Conservation (phyloP, 805 yeast species). For the Lipomyces yamadae region DNA sequence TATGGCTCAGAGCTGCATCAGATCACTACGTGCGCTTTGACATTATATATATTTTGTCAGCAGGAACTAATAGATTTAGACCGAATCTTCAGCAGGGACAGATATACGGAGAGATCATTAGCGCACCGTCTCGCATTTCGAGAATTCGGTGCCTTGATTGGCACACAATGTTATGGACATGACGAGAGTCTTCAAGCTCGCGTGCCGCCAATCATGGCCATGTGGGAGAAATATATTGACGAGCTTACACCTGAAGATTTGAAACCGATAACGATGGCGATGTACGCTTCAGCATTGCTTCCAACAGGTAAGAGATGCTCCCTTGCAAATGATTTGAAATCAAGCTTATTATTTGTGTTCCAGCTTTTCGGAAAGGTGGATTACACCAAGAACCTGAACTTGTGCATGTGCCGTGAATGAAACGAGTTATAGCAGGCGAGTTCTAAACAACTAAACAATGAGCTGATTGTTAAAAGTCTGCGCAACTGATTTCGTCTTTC, state of each 20-base stretch:
- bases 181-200: conserved; percentile 4
- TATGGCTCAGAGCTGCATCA: conserved; percentile 16
- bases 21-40: conserved; percentile 11
- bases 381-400: not conserved
- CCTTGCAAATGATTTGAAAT: not conserved
- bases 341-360: conserved; percentile 3
- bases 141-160: conserved; percentile 16
- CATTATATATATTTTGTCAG: not conserved
- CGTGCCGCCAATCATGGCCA: conserved; percentile 7
- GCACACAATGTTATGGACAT: conserved; percentile 13
- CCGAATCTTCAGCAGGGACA: conserved; percentile 13
- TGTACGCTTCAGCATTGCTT: conserved; percentile 16
- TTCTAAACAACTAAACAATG: too few relatives aligned
- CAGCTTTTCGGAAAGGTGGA: conserved; percentile 12
- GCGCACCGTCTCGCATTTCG: conserved; percentile 12
- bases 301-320: conserved; percentile 13
- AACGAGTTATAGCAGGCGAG: too few relatives aligned
- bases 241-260: conserved; percentile 11
- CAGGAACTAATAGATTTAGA: not conserved
- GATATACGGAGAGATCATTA: conserved; percentile 8
- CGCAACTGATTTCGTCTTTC: too few relatives aligned
- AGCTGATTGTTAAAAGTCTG: too few relatives aligned
- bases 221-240: conserved; percentile 12
- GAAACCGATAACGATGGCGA: conserved; percentile 11
- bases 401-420: conserved; percentile 1